Conservation (phyloP, 257 asterid species). For the Solanum virginianum region DNA sequence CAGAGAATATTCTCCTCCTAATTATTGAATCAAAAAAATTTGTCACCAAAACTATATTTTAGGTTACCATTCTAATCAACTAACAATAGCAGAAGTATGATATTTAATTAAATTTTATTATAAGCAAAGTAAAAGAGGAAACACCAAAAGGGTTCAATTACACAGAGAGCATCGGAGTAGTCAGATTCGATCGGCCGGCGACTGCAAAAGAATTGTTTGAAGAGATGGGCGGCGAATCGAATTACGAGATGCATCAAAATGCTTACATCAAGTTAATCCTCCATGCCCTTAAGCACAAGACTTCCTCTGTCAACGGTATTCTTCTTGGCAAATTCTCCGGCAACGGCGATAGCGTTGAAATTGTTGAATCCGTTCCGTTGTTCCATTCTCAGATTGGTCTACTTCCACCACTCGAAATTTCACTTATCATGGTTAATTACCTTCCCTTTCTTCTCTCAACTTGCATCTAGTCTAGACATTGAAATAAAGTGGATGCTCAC, state of each 20-base stretch:
- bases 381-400: slow-evolving; percentile 93
- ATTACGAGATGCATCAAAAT: slow-evolving; percentile 74
- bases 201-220: neutral
- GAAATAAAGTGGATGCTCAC: neutral
- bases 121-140: too few relatives aligned
- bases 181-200: neutral
- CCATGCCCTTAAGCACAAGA: slow-evolving; percentile 77
- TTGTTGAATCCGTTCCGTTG: slow-evolving; percentile 79
- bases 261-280: slow-evolving; percentile 91
- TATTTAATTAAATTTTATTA: too few relatives aligned
- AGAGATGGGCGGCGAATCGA: slow-evolving; percentile 41
- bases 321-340: slow-evolving; percentile 69
- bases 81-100: too few relatives aligned
- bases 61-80: too few relatives aligned
- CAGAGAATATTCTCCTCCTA: too few relatives aligned
- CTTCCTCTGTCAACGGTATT: slow-evolving; percentile 81
- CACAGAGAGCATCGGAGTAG: neutral
- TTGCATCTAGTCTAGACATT: neutral
- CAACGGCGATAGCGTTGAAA: slow-evolving; percentile 40
- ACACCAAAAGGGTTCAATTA: neutral
- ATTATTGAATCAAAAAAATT: too few relatives aligned
- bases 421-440: slow-evolving; percentile 65
- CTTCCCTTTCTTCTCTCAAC: neutral
- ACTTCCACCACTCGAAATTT: slow-evolving; percentile 86
- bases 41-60: too few relatives aligned